These are phyloP conservation scores for Leccinellum rugosiceps DNA, from an alignment of 768 basidiomycete genomes.

Conservation along the genomic window DNA sequence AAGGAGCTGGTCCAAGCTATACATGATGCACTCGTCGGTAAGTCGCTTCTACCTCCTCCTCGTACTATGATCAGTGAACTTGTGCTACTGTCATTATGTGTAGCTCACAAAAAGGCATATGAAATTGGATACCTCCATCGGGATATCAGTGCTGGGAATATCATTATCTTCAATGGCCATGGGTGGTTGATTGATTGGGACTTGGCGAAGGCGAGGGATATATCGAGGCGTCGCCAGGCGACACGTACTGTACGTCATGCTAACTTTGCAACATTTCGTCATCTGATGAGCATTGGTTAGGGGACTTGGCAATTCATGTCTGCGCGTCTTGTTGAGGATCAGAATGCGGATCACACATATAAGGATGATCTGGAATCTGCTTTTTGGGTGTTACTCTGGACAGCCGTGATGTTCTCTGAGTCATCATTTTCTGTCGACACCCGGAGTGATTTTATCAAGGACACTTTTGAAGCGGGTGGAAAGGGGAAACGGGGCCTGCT, in stretches of 20 bases:
- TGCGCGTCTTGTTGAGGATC: conserved; percentile 12
- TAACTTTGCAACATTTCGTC: not conserved
- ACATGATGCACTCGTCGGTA: conserved; percentile 5
- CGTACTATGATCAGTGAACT: too few species aligned
- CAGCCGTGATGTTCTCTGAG: conserved; percentile 1
- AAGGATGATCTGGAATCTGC: conserved; percentile 34
- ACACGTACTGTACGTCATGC: conserved; percentile 4
- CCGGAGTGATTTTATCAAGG: not conserved
- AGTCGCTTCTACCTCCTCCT: not conserved
- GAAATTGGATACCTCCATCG: conserved; percentile 9
- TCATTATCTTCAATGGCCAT: conserved; percentile 7
- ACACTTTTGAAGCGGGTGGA: not conserved
- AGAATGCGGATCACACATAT: conserved; percentile 14
- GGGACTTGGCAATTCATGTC: conserved; percentile 19
- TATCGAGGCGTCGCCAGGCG: not conserved
- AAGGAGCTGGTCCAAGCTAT: conserved; percentile 5
- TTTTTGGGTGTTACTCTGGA: conserved; percentile 19
- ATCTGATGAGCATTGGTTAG: conserved; percentile 8
- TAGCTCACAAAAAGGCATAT: conserved; percentile 1
- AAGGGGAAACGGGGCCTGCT: too few species aligned
- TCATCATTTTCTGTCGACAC: not conserved
- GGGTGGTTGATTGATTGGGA: conserved; percentile 30
- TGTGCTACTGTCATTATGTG: too few species aligned
- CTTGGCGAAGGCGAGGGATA: conserved; percentile 3
- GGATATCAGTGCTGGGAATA: conserved; percentile 27